phyloP scores from a whole-genome alignment of 495 filamentous ascomycete genomes.

The Xylaria nigripes region DNA sequence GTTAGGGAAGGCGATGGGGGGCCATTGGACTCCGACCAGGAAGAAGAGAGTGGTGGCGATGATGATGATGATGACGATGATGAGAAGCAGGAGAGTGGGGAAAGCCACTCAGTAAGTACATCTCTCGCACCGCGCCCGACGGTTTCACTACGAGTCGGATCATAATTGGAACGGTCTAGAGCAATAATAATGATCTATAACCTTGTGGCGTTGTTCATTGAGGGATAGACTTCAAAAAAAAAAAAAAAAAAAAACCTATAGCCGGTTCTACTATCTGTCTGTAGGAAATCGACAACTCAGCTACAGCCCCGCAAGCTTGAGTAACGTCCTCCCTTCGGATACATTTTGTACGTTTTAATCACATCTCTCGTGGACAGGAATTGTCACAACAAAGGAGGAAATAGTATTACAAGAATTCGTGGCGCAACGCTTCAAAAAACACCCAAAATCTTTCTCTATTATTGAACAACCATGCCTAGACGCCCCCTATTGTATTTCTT shows the following conservation, averaged over 20 bases:
- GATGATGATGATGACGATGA: background rate
- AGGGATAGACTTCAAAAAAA: background rate
- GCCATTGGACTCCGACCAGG: background rate
- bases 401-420: slow-evolving; percentile 28
- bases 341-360: background rate
- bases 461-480: slow-evolving; percentile 28
- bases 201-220: background rate
- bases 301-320: background rate
- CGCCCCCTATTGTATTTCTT: slow-evolving; percentile 19
- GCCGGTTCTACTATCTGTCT: background rate
- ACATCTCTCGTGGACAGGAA: background rate
- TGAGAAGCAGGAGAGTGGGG: background rate
- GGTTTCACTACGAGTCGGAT: background rate
- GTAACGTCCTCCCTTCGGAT: background rate
- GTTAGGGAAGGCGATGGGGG: slow-evolving; percentile 2
- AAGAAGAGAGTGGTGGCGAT: background rate
- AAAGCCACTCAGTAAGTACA: too few relatives aligned
- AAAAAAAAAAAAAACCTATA: background rate
- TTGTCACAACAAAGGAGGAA: background rate
- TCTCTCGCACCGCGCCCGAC: too few relatives aligned
- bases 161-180: background rate
- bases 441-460: slow-evolving; percentile 25
- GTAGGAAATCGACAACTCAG: background rate
- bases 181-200: background rate
- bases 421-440: slow-evolving; percentile 27